Evolutionary conservation across 2,329 filamentous ascomycete species (phyloP).

Genomic region (Ophiocordyceps camponoti-leonardi): DNA sequence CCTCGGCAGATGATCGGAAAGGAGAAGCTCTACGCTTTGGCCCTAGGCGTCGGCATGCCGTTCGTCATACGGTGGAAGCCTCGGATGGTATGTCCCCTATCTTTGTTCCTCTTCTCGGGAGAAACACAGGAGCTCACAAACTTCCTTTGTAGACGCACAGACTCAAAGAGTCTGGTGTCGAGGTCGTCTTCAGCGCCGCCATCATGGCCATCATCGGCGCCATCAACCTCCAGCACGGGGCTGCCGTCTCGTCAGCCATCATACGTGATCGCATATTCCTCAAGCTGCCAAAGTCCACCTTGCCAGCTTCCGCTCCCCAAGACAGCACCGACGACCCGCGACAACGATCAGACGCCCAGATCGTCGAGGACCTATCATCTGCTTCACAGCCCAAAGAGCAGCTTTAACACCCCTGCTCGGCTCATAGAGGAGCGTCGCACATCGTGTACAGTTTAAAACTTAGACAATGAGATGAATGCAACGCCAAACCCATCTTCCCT

Average conservation of each 20-base stretch:
- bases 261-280: conserved; percentile 58
- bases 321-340: too few relatives aligned
- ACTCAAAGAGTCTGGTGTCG: conserved; percentile 53
- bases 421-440: too few relatives aligned
- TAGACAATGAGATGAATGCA: too few relatives aligned
- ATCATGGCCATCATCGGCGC: conserved; percentile 80
- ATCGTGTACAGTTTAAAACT: too few relatives aligned
- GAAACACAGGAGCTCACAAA: too few relatives aligned
- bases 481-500: too few relatives aligned
- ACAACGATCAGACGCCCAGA: too few relatives aligned
- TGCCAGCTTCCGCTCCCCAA: neutral
- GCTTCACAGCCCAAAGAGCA: too few relatives aligned
- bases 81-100: conserved; percentile 43
- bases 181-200: conserved; percentile 58
- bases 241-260: conserved; percentile 56
- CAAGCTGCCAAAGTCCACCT: neutral
- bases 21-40: conserved; percentile 49
- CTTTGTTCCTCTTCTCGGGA: neutral
- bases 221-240: conserved; percentile 73
- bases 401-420: too few relatives aligned
- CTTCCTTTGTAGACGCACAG: conserved; percentile 47
- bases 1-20: conserved; percentile 47
- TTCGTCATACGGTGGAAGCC: conserved; percentile 81
- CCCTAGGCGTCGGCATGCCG: conserved; percentile 50
- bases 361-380: too few relatives aligned